These are phyloP conservation scores for Melampsora americana DNA, from an alignment of 1,284 basidiomycete genomes.

Conservation along the genomic window DNA sequence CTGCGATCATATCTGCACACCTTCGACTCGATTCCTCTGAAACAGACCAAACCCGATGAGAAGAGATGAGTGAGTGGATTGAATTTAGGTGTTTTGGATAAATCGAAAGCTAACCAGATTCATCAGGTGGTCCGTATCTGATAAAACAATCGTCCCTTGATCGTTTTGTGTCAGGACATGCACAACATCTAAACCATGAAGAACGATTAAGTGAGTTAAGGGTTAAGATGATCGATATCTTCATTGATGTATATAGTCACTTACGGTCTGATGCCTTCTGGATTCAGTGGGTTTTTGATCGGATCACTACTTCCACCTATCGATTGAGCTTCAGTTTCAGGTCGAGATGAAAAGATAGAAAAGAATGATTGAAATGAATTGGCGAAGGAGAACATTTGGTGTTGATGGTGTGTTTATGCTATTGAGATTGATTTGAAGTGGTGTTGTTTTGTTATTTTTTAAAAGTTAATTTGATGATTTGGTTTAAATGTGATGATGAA, in stretches of 20 bases:
- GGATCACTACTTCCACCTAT: slow-evolving; percentile 7
- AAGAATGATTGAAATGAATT: not conserved
- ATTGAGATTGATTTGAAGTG: not conserved
- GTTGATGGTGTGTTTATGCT: not conserved
- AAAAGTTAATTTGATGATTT: not conserved
- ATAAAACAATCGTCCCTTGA: slow-evolving; percentile 40
- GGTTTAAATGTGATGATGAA: not conserved
- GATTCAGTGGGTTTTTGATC: not conserved
- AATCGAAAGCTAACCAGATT: slow-evolving; percentile 29
- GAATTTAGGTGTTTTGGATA: not conserved
- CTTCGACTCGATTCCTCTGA: slow-evolving; percentile 30
- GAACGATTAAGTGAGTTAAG: not conserved
- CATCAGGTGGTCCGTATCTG: slow-evolving; percentile 38
- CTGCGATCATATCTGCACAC: slow-evolving; percentile 41
- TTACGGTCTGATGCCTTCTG: slow-evolving; percentile 8
- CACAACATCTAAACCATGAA: slow-evolving; percentile 32
- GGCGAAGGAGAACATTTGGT: not conserved
- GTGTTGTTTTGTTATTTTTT: not conserved
- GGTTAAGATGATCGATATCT: not conserved
- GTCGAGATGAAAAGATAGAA: not conserved
- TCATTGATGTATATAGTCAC: not conserved
- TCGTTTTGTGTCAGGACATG: slow-evolving; percentile 42
- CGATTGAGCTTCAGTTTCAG: not conserved
- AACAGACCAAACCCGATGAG: not conserved
- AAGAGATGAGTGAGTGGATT: not conserved